phyloP scores from a whole-genome alignment of 1,139 yeast genomes.

The Pichia sp. region DNA sequence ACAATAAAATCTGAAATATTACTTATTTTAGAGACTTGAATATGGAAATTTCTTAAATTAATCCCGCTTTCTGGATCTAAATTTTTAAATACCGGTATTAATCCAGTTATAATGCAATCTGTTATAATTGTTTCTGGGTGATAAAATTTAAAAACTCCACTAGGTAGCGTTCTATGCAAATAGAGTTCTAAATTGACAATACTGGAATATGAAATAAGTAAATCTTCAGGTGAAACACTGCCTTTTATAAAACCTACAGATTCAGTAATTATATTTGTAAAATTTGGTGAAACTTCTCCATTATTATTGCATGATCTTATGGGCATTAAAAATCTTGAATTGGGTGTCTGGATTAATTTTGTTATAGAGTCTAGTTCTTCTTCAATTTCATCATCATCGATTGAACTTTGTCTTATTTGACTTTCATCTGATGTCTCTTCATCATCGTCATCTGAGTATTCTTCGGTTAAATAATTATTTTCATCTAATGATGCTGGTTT shows the following conservation, averaged over 20 bases:
- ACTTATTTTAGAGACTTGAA: conserved; percentile 68
- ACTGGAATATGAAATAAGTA: conserved; percentile 41
- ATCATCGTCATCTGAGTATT: conserved; percentile 2
- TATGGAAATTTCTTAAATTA: conserved; percentile 67
- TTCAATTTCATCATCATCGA: conserved; percentile 1
- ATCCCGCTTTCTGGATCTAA: conserved; percentile 64
- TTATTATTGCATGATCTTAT: conserved; percentile 38
- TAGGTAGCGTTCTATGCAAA: conserved; percentile 16
- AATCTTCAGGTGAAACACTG: conserved; percentile 53
- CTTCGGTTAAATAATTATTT: conserved; percentile 11
- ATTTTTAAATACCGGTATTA: conserved; percentile 48
- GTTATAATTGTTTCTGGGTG: conserved; percentile 30
- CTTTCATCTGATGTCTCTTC: conserved; percentile 1
- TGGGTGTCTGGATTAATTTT: conserved; percentile 11
- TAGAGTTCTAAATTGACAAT: conserved; percentile 32
- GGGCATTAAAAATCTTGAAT: conserved; percentile 36
- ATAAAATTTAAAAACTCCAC: conserved; percentile 13
- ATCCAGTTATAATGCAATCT: conserved; percentile 41
- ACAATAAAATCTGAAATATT: conserved; percentile 63
- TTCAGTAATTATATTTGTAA: conserved; percentile 35
- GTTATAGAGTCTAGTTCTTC: conserved; percentile 5
- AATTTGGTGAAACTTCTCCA: conserved; percentile 22
- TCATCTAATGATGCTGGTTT: conserved; percentile 12
- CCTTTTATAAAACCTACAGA: conserved; percentile 53
- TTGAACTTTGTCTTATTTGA: neutral